Evolutionary conservation across 2,329 filamentous ascomycete genomes (phyloP), one percentile per base, ranked within the genome.

Genomic region (Diaporthe caulivora): DNA sequence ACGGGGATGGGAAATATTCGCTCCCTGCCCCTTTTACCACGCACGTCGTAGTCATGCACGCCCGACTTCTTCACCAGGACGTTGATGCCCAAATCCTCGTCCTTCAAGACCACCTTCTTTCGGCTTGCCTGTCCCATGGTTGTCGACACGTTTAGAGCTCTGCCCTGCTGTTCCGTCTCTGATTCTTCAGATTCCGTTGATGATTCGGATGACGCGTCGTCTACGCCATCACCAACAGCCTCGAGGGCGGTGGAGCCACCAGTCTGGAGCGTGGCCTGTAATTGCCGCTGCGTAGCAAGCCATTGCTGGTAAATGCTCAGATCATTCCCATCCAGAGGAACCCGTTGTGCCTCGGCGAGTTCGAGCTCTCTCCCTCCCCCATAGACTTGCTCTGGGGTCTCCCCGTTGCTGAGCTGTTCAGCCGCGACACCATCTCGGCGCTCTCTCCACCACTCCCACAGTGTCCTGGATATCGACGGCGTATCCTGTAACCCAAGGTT

Each of bases 21-120:
- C 80, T 99, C 97, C 71, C 95, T 90, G 3, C 97, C 97, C 80
- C 94, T 97, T 82, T 98, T 98, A 47, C 93, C 94, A 53, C 95
- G 90, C 1, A 98, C 93, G 79, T 98, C 95, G 78, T 94, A 99
- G 82, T 99, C 97, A 81, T 97, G 94, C n/a, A 97, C 92, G 18
- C 93, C 94, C 80, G 95, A 97, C 77, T 94, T 93, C 77, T 97
- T 94, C 53, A 98, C 88, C 13, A 99, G 87, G 62, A 99, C 91
- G 77, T 97, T 98, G 77, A 98, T 92, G 24, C 97, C 97, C 3
- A 98, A 87, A 78, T 98, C 97, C 76, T 96, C 94, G 77, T 98
- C 95, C 70, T 91, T 95, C 51, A 97, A 86, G 0, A 94, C 94
- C 31, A 96, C 90, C 82, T 98, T 98, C 81, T 95, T 96, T 75